phyloP scores from a whole-genome alignment of 768 basidiomycete species.

The Boletellus emodensis region DNA sequence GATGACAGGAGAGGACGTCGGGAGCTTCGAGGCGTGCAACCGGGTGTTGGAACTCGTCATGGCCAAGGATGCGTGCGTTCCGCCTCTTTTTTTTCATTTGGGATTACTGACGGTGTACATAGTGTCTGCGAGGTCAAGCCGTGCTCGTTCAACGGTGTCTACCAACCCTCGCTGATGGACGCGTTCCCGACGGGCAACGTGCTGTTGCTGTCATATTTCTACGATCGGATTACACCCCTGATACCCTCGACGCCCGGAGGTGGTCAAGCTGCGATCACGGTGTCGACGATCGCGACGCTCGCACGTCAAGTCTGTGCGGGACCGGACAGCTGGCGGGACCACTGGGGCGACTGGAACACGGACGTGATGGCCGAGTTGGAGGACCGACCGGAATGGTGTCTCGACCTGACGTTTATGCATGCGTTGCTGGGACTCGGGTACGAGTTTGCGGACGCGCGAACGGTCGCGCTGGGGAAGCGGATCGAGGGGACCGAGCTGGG shows the following conservation, averaged over 20 bases:
- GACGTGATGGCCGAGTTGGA: constrained; percentile 64
- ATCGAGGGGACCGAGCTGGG: constrained; percentile 88
- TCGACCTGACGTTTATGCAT: constrained; percentile 96
- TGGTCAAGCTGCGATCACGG: constrained; percentile 33
- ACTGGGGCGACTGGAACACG: constrained; percentile 40
- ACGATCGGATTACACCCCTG: constrained; percentile 86
- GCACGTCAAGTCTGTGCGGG: constrained; percentile 77
- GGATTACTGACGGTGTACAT: constrained; percentile 22
- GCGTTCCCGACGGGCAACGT: constrained; percentile 84
- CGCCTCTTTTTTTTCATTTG: neutral
- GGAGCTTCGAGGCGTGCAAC: constrained; percentile 83
- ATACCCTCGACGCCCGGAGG: constrained; percentile 36
- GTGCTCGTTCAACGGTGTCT: constrained; percentile 96
- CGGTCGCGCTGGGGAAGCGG: constrained; percentile 81
- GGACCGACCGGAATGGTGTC: constrained; percentile 89
- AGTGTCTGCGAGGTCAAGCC: constrained; percentile 88
- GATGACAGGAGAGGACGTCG: constrained; percentile 82
- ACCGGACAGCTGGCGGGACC: constrained; percentile 49
- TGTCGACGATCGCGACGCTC: constrained; percentile 58
- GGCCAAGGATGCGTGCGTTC: constrained; percentile 90
- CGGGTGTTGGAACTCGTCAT: constrained; percentile 82
- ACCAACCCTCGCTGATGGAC: constrained; percentile 89
- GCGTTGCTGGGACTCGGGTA: constrained; percentile 84
- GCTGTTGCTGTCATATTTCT: constrained; percentile 96
- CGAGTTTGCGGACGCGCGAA: constrained; percentile 69